Conservation (phyloP, 441 rosid species). For the Pelargonium cotyledonis region DNA sequence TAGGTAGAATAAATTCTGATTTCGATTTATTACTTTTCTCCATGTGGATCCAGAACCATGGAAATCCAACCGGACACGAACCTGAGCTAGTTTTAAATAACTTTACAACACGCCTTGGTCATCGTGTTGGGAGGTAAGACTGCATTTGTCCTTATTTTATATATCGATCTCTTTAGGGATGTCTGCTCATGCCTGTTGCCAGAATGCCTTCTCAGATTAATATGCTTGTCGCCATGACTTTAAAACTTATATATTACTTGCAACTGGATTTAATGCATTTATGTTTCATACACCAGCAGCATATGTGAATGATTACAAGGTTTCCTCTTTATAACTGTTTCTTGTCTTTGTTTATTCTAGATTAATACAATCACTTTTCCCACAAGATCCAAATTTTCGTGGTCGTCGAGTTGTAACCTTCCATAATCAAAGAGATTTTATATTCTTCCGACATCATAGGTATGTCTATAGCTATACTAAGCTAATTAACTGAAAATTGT, state of each 20-base stretch:
- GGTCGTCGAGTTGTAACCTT: slow-evolving; percentile 91
- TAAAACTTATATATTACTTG: background rate
- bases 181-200: background rate
- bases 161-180: background rate
- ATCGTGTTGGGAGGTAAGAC: slow-evolving; percentile 74
- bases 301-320: background rate
- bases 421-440: slow-evolving; percentile 88
- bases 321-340: slow-evolving; percentile 11
- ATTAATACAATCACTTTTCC: slow-evolving; percentile 71
- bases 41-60: slow-evolving; percentile 54
- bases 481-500: background rate
- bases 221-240: background rate
- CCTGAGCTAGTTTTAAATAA: slow-evolving; percentile 81
- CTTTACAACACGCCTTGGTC: slow-evolving; percentile 86
- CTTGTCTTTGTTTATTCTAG: slow-evolving; percentile 29
- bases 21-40: background rate
- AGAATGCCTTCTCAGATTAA: background rate
- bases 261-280: no score
- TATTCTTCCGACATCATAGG: slow-evolving; percentile 93
- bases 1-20: background rate
- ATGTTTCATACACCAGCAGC: no score
- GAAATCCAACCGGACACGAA: slow-evolving; percentile 79
- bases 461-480: slow-evolving; percentile 24
- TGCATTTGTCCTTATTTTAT: background rate
- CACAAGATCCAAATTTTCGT: slow-evolving; percentile 70